phyloP scores from a whole-genome alignment of 768 basidiomycete genomes.

The Crepidotus variabilis region DNA sequence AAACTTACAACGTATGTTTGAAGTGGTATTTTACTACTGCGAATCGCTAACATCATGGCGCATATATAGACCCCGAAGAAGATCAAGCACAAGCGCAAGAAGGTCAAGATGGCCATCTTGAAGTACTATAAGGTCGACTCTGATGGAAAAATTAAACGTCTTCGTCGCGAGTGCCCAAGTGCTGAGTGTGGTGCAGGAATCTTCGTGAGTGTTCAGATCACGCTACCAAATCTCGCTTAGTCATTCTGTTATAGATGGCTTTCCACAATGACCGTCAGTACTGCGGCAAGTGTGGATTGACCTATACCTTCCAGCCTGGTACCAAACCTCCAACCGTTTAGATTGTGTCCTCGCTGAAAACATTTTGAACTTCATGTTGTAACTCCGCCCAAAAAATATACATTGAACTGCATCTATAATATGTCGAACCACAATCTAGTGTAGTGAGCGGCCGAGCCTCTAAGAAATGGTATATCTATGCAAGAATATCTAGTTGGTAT shows the following conservation, averaged over 20 bases:
- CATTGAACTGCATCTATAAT: too few relatives aligned
- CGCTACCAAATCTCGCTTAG: conserved; percentile 1
- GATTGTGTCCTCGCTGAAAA: conserved; percentile 12
- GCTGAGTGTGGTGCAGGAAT: conserved; percentile 83
- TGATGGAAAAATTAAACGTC: conserved; percentile 99
- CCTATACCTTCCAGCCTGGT: conserved; percentile 80
- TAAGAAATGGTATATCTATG: too few relatives aligned
- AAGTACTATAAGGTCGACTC: conserved; percentile 99
- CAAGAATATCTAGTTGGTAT: too few relatives aligned
- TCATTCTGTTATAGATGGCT: conserved; percentile 70
- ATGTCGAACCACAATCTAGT: too few relatives aligned
- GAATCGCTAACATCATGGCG: conserved; percentile 5
- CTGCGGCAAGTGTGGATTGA: conserved; percentile 92
- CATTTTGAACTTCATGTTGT: too few relatives aligned
- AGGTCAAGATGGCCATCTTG: conserved; percentile 99
- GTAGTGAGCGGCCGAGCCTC: too few relatives aligned
- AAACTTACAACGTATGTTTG: conserved; percentile 87
- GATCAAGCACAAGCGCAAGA: conserved; percentile 99
- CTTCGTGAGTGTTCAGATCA: conserved; percentile 51
- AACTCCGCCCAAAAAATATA: too few relatives aligned
- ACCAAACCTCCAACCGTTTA: conserved; percentile 74
- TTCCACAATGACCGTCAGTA: conserved; percentile 98
- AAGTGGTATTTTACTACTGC: background rate
- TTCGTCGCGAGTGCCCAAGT: conserved; percentile 91
- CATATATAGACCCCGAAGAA: conserved; percentile 86